A percentile compares a stretch with the other conserved stretches of the same genome.
phyloP scores from a whole-genome alignment of 2,329 filamentous ascomycete genomes.

The Phyllosticta citribraziliensis region DNA sequence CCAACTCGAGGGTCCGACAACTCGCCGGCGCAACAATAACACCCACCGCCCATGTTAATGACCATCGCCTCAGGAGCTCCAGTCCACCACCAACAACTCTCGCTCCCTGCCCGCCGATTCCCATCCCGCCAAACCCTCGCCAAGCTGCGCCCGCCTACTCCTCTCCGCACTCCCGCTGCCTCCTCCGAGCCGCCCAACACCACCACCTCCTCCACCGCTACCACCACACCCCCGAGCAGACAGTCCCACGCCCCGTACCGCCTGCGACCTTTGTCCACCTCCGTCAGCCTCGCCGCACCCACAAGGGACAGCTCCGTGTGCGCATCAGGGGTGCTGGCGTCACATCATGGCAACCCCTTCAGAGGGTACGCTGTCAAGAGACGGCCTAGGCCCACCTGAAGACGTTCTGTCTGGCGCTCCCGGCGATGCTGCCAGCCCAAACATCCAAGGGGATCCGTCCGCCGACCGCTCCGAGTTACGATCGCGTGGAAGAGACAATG shows the following conservation, averaged over 20 bases:
- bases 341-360: conserved; percentile 9
- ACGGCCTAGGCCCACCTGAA: conserved; percentile 6
- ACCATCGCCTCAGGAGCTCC: conserved; percentile 1
- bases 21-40: conserved; percentile 1
- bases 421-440: conserved; percentile 1
- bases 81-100: background rate
- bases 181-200: background rate
- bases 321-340: background rate
- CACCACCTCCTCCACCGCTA: background rate
- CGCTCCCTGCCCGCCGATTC: background rate
- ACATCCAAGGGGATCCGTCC: background rate
- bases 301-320: background rate
- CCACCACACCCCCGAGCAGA: background rate
- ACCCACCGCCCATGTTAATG: conserved; percentile 2
- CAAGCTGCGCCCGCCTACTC: background rate
- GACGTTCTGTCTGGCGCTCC: background rate
- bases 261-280: background rate
- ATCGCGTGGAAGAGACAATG: conserved; percentile 15
- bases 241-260: background rate
- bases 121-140: background rate
- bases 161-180: background rate
- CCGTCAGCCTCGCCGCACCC: background rate
- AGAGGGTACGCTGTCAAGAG: conserved; percentile 9
- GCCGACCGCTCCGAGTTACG: conserved; percentile 13
- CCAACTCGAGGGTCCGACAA: background rate